A percentile compares a stretch with the other conserved stretches of the same genome.
Conservation (phyloP, 768 basidiomycete species). For the Kwoniella botswanensis region DNA sequence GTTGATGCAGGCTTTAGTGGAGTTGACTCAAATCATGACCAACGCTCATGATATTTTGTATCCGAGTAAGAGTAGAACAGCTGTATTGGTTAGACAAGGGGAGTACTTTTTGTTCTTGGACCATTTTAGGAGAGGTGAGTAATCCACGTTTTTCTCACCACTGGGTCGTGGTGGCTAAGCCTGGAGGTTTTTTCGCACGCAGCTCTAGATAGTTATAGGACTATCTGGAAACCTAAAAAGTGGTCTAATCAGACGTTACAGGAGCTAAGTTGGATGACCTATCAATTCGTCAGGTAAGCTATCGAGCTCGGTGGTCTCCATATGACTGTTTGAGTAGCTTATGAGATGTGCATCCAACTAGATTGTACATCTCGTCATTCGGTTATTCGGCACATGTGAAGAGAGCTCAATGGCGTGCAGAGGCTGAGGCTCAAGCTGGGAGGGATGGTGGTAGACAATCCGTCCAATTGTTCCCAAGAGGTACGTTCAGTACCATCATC, state of each 20-base stretch:
- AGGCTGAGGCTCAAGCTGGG: constrained; percentile 28
- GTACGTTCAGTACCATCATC: constrained; percentile 21
- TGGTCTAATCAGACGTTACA: constrained; percentile 37
- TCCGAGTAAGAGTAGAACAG: constrained; percentile 44
- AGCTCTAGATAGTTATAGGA: constrained; percentile 36
- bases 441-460: constrained; percentile 17
- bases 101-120: constrained; percentile 39
- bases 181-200: no score
- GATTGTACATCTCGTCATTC: constrained; percentile 45
- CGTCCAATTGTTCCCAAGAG: constrained; percentile 49
- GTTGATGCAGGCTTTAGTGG: constrained; percentile 47
- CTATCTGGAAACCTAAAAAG: constrained; percentile 37
- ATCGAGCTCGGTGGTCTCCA: not conserved
- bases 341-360: not conserved
- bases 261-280: constrained; percentile 46
- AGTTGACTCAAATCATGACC: constrained; percentile 56
- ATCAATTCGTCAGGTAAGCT: constrained; percentile 40
- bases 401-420: constrained; percentile 41
- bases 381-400: constrained; percentile 51
- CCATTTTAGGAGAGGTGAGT: constrained; percentile 42
- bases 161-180: constrained; percentile 30
- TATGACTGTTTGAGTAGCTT: not conserved
- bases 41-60: constrained; percentile 56
- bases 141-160: not conserved
- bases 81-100: constrained; percentile 49